Evolutionary conservation across 2,329 filamentous ascomycete genomes (phyloP).

Genomic region (Aspergillus fructus): DNA sequence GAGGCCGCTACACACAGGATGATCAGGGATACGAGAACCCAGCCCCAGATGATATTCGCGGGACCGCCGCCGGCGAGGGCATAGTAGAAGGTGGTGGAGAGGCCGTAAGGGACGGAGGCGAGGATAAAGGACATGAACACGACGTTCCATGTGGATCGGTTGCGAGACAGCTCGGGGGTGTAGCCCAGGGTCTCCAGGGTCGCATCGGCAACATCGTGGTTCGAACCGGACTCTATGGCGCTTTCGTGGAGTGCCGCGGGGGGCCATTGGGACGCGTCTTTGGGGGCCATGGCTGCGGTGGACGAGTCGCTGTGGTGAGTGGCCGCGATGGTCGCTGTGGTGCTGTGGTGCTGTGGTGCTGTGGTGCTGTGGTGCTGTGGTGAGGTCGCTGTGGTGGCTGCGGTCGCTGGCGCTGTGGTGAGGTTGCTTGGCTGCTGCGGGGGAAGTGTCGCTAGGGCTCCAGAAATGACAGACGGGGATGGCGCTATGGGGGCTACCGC

Average conservation of each 20-base stretch:
- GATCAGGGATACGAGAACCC: conserved; percentile 64
- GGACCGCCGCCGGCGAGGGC: conserved; percentile 66
- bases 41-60: conserved; percentile 70
- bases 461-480: neutral
- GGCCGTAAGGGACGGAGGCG: conserved; percentile 67
- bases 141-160: conserved; percentile 23
- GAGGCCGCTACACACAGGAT: conserved; percentile 65
- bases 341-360: neutral
- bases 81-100: conserved; percentile 68
- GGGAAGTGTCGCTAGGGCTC: conserved; percentile 2
- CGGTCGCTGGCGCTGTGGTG: neutral
- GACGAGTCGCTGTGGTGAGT: neutral
- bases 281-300: neutral
- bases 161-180: conserved; percentile 21
- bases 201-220: conserved; percentile 14
- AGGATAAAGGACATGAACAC: conserved; percentile 58
- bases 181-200: conserved; percentile 21
- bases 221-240: conserved; percentile 1
- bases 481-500: conserved; percentile 9
- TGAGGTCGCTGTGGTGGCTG: neutral
- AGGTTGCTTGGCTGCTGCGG: neutral
- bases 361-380: neutral
- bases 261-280: neutral
- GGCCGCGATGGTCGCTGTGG: neutral
- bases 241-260: neutral